A percentile compares a stretch with the other conserved stretches of the same genome.
phyloP scores from a whole-genome alignment of 768 basidiomycete genomes.

The Boletus sensibilis region DNA sequence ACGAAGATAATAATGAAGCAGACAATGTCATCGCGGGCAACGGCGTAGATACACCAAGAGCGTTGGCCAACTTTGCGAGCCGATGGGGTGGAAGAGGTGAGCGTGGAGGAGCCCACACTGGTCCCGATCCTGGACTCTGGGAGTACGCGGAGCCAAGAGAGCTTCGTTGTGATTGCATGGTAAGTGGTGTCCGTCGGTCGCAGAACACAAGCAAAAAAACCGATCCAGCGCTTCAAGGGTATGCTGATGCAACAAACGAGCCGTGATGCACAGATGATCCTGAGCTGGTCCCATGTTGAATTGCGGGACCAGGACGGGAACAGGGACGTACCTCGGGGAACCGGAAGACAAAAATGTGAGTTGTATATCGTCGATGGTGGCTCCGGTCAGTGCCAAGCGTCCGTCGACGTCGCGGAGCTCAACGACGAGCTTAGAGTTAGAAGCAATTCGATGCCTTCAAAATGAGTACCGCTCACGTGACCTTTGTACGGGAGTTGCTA shows the following conservation, averaged over 20 bases:
- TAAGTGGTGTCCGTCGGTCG: neutral
- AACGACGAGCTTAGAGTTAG: conserved; percentile 10
- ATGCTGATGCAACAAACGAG: conserved; percentile 2
- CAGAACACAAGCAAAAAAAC: conserved; percentile 1
- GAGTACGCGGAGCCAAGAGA: conserved; percentile 13
- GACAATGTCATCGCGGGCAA: conserved; percentile 48
- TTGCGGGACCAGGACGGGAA: neutral
- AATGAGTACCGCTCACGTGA: conserved; percentile 23
- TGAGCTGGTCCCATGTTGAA: neutral
- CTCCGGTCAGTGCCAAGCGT: neutral
- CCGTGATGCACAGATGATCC: conserved; percentile 7
- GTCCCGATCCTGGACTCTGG: conserved; percentile 7
- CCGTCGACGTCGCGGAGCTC: conserved; percentile 4
- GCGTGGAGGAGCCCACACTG: conserved; percentile 61
- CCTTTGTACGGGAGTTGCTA: conserved; percentile 3
- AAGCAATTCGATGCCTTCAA: conserved; percentile 10
- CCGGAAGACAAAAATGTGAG: neutral
- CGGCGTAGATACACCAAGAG: conserved; percentile 77
- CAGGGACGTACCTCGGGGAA: conserved; percentile 14
- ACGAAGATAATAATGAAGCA: conserved; percentile 10
- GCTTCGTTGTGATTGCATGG: conserved; percentile 17
- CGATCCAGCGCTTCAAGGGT: conserved; percentile 4
- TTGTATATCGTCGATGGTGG: neutral
- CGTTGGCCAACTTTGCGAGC: conserved; percentile 81
- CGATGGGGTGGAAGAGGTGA: conserved; percentile 72